These are phyloP conservation scores for Aureobasidium zeae DNA, from an alignment of 2,329 filamentous ascomycete genomes.

Conservation along the genomic window DNA sequence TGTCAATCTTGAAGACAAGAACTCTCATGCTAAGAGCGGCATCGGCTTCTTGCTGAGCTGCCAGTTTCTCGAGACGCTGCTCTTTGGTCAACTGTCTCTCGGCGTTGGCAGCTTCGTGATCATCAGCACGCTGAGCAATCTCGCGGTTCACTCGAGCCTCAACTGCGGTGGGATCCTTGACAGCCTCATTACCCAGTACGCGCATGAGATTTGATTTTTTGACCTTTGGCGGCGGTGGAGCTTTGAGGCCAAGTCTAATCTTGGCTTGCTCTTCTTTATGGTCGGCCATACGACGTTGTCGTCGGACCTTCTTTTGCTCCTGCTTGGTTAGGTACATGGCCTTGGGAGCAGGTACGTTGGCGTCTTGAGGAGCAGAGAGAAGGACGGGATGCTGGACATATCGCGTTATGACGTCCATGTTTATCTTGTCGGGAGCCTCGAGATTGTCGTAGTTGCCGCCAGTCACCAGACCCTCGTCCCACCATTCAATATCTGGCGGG, in stretches of 20 bases:
- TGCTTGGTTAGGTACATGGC: constrained; percentile 85
- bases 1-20: constrained; percentile 81
- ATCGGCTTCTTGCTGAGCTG: constrained; percentile 75
- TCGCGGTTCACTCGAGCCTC: constrained; percentile 89
- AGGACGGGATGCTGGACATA: constrained; percentile 91
- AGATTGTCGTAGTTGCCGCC: constrained; percentile 58
- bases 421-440: constrained; percentile 45
- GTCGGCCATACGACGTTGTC: constrained; percentile 84
- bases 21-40: constrained; percentile 76
- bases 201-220: constrained; percentile 98
- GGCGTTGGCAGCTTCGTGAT: constrained; percentile 71
- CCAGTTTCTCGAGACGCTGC: constrained; percentile 73
- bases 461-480: constrained; percentile 82
- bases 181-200: constrained; percentile 81
- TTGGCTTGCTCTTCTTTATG: constrained; percentile 95
- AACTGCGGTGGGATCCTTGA: constrained; percentile 94
- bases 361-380: constrained; percentile 84
- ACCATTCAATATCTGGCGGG: constrained; percentile 91
- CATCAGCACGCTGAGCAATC: constrained; percentile 73
- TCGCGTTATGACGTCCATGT: constrained; percentile 60
- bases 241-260: constrained; percentile 80
- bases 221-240: constrained; percentile 87
- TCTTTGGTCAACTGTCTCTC: constrained; percentile 84
- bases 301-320: constrained; percentile 82
- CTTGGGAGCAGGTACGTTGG: constrained; percentile 67